A percentile compares a stretch with the other conserved stretches of the same genome.
These are phyloP conservation scores for Lasiodiplodia sp. DNA, from an alignment of 2,329 filamentous ascomycete genomes.

Conservation along the genomic window DNA sequence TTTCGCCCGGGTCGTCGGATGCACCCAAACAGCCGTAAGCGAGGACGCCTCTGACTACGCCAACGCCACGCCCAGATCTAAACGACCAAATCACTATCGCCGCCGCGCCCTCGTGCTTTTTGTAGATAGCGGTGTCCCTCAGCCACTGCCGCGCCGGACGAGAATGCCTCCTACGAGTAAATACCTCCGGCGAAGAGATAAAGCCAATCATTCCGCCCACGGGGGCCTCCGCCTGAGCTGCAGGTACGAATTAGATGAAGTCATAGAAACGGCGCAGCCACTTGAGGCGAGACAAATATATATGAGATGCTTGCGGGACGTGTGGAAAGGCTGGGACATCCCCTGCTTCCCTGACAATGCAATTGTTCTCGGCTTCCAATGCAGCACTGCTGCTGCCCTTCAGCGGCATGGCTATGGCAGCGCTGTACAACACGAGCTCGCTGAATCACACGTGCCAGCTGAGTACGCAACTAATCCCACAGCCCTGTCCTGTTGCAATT, in stretches of 20 bases:
- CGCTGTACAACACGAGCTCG: slow-evolving; percentile 57
- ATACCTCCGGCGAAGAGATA: slow-evolving; percentile 6
- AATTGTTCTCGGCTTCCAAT: background rate
- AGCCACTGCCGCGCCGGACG: slow-evolving; percentile 19
- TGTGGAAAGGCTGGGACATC: background rate
- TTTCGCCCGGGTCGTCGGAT: background rate
- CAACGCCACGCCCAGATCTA: slow-evolving; percentile 4
- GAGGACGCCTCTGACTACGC: background rate
- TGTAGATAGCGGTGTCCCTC: background rate
- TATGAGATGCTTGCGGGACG: background rate
- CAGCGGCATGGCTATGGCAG: slow-evolving; percentile 41
- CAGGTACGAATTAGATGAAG: slow-evolving; percentile 20
- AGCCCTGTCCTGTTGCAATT: background rate
- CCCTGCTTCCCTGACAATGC: background rate
- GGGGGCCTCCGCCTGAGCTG: background rate
- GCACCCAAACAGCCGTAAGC: background rate
- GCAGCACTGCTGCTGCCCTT: slow-evolving; percentile 26
- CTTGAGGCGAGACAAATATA: background rate
- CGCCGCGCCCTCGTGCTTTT: slow-evolving; percentile 9
- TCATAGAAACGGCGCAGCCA: background rate
- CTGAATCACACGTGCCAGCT: slow-evolving; percentile 66
- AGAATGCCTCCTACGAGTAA: background rate
- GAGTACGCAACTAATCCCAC: slow-evolving; percentile 41
- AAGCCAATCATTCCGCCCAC: slow-evolving; percentile 19
- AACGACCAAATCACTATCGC: slow-evolving; percentile 12